These are phyloP conservation scores for Sugiyamaella xylanicola DNA, from an alignment of 1,139 yeast genomes.

Conservation along the genomic window DNA sequence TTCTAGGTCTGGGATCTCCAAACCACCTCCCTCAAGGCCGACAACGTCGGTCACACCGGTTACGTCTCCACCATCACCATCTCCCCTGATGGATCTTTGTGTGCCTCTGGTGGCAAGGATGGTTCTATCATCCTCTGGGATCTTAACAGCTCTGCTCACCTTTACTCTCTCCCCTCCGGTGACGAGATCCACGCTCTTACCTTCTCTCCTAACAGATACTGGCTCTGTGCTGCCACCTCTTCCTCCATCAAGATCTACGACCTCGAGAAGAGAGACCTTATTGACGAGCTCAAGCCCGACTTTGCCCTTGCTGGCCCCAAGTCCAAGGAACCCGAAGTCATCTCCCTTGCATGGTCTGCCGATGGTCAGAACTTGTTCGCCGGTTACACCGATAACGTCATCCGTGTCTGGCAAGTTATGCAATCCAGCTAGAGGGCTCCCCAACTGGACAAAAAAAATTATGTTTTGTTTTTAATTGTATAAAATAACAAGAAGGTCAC, in stretches of 20 bases:
- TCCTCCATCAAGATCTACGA: constrained; percentile 98
- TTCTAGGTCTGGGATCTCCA: constrained; percentile 90
- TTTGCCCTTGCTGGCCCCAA: constrained; percentile 78
- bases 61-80: constrained; percentile 96
- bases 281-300: constrained; percentile 99
- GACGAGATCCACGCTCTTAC: constrained; percentile 98
- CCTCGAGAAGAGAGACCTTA: constrained; percentile 92
- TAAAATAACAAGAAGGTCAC: constrained; percentile 16
- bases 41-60: constrained; percentile 99
- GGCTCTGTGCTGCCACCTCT: constrained; percentile 99
- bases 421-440: constrained; percentile 60
- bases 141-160: constrained; percentile 82
- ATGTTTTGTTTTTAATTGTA: constrained; percentile 20
- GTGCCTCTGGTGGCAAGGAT: constrained; percentile 99
- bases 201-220: constrained; percentile 99
- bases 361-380: constrained; percentile 99
- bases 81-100: constrained; percentile 99
- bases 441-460: constrained; percentile 16
- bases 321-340: constrained; percentile 98
- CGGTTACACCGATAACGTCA: constrained; percentile 99
- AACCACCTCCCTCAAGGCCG: constrained; percentile 88
- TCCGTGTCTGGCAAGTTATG: constrained; percentile 99
- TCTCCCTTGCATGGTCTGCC: constrained; percentile 99
- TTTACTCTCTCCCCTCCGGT: constrained; percentile 94
- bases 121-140: constrained; percentile 99